These are phyloP conservation scores for Tuber borchii DNA, from an alignment of 495 filamentous ascomycete genomes.

Conservation along the genomic window DNA sequence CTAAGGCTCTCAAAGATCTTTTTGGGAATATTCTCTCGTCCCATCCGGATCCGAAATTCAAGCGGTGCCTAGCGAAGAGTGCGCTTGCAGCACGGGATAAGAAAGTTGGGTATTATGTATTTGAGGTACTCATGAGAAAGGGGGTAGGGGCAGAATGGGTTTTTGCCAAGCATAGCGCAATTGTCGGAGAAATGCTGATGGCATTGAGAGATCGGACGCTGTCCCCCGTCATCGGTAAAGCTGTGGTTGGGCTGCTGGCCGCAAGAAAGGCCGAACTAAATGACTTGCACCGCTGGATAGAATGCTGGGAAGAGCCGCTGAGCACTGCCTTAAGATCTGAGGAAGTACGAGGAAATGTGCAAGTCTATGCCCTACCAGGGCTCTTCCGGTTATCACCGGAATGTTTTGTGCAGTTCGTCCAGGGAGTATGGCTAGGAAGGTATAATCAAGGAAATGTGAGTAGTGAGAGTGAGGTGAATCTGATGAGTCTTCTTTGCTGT, in stretches of 20 bases:
- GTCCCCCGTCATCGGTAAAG: constrained; percentile 34
- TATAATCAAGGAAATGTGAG: constrained; percentile 22
- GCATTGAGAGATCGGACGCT: constrained; percentile 30
- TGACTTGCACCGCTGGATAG: constrained; percentile 15
- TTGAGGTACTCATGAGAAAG: constrained; percentile 30
- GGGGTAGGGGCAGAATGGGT: constrained; percentile 10
- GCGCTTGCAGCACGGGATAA: constrained; percentile 11
- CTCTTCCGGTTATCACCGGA: constrained; percentile 57
- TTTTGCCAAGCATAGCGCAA: constrained; percentile 6
- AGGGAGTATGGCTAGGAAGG: constrained; percentile 44
- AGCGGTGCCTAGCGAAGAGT: background rate
- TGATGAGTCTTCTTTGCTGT: constrained; percentile 59
- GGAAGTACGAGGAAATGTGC: constrained; percentile 51
- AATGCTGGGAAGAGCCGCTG: constrained; percentile 25
- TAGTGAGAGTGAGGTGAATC: constrained; percentile 46
- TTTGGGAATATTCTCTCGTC: constrained; percentile 26
- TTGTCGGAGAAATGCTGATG: constrained; percentile 22
- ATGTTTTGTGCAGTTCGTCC: constrained; percentile 54
- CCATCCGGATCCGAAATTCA: background rate
- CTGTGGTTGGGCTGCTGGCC: constrained; percentile 22
- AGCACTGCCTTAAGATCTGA: constrained; percentile 15
- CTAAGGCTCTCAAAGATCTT: constrained; percentile 39
- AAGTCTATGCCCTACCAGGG: constrained; percentile 64
- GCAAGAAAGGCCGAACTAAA: constrained; percentile 17
- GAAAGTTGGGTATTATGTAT: constrained; percentile 34